A percentile compares a stretch with the other conserved stretches of the same genome.
Evolutionary conservation across 805 yeast species (phyloP).

Genomic region (Kuraishia capsulata): DNA sequence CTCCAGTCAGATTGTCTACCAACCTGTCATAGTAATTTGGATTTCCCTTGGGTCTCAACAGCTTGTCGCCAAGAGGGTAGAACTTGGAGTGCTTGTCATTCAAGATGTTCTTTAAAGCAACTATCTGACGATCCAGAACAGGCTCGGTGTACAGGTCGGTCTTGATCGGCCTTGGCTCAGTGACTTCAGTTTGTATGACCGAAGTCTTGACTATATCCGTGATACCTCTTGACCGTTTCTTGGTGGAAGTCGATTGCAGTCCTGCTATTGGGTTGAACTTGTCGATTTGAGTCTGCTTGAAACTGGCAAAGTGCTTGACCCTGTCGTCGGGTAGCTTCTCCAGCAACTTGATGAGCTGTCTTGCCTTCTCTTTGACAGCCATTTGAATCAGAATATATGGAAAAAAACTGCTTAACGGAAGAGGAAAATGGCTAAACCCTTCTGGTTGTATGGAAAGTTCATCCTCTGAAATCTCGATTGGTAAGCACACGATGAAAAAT

Average conservation of each 20-base stretch:
- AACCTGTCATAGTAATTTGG: slow-evolving; percentile 70
- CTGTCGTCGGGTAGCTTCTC: slow-evolving; percentile 63
- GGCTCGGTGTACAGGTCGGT: slow-evolving; percentile 42
- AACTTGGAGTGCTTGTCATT: slow-evolving; percentile 55
- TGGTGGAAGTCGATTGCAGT: slow-evolving; percentile 27
- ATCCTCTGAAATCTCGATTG: not conserved
- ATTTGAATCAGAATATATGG: too few relatives aligned
- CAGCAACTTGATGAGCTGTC: slow-evolving; percentile 45
- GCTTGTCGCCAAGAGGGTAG: slow-evolving; percentile 56
- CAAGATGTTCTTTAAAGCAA: slow-evolving; percentile 46
- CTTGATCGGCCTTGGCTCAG: slow-evolving; percentile 26
- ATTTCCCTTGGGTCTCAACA: slow-evolving; percentile 76
- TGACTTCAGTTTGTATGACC: slow-evolving; percentile 22
- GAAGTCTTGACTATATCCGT: slow-evolving; percentile 28
- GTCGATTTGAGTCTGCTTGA: slow-evolving; percentile 57
- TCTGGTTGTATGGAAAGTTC: too few relatives aligned
- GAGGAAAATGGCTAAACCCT: too few relatives aligned
- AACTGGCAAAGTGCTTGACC: slow-evolving; percentile 58
- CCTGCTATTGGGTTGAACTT: slow-evolving; percentile 46
- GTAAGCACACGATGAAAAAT: not conserved
- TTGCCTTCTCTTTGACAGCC: slow-evolving; percentile 21
- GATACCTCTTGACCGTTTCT: slow-evolving; percentile 19
- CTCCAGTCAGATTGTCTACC: slow-evolving; percentile 61
- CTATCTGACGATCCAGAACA: slow-evolving; percentile 41
- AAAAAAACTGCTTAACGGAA: too few relatives aligned